Conservation (phyloP, 2,329 filamentous ascomycete genomes). For the Fusarium sp. region DNA sequence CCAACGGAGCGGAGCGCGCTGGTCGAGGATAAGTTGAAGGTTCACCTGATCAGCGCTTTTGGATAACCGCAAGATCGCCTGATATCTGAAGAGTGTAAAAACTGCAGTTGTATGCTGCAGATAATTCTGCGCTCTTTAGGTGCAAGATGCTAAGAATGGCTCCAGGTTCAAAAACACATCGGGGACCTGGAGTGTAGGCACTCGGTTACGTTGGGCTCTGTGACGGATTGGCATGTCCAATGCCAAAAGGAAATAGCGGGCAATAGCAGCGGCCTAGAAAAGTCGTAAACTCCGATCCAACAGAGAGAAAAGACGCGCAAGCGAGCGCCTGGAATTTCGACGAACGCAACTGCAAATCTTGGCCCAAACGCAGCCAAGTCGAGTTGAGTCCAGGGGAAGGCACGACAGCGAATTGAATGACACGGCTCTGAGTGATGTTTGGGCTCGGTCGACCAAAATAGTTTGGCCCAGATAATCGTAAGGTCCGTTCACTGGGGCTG, state of each 20-base stretch:
- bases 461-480: slow-evolving; percentile 39
- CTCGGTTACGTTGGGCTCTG: slow-evolving; percentile 15
- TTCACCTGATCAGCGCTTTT: slow-evolving; percentile 26
- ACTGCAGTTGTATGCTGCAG: neutral
- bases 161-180: slow-evolving; percentile 18
- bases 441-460: slow-evolving; percentile 45
- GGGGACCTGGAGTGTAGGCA: neutral
- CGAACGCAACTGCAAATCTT: slow-evolving; percentile 19
- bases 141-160: slow-evolving; percentile 26
- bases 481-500: slow-evolving; percentile 42
- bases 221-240: neutral
- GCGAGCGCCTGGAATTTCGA: slow-evolving; percentile 27
- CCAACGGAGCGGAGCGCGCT: slow-evolving; percentile 26
- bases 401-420: slow-evolving; percentile 41
- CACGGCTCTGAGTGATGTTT: slow-evolving; percentile 33
- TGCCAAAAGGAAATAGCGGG: slow-evolving; percentile 20
- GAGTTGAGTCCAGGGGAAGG: slow-evolving; percentile 4
- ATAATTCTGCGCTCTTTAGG: slow-evolving; percentile 21
- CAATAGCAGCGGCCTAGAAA: slow-evolving; percentile 20
- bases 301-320: slow-evolving; percentile 20
- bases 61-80: slow-evolving; percentile 13
- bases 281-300: slow-evolving; percentile 7
- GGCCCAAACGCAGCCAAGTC: slow-evolving; percentile 4
- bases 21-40: slow-evolving; percentile 31
- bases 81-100: slow-evolving; percentile 1